phyloP scores from a whole-genome alignment of 139 green algal species.

The Yamagishiella unicocca region DNA sequence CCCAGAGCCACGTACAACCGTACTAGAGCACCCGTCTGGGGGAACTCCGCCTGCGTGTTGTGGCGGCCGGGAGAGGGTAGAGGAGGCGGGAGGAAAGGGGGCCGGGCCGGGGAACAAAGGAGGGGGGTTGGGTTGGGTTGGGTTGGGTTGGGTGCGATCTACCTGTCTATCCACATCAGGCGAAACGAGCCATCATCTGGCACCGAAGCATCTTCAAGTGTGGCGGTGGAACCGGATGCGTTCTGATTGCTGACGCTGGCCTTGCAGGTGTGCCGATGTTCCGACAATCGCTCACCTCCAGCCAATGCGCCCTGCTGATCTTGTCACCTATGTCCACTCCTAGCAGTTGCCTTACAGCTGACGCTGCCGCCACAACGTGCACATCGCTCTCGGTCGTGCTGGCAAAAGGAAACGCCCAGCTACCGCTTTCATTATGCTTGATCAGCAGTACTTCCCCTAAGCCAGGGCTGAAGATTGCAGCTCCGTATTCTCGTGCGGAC shows the following conservation, averaged over 20 bases:
- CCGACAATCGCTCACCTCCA: constrained; percentile 25
- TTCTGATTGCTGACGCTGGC: too few species aligned
- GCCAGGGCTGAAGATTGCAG: constrained; percentile 30
- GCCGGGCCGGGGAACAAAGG: too few species aligned
- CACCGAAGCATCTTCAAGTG: too few species aligned
- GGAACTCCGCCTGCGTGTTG: constrained; percentile 14
- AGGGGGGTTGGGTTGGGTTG: too few species aligned
- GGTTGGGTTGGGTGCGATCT: too few species aligned
- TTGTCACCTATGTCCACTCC: constrained; percentile 30
- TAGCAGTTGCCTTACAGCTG: constrained; percentile 1
- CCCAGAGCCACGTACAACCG: constrained; percentile 30
- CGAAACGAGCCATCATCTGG: too few species aligned
- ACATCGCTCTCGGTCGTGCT: not conserved
- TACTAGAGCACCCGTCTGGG: constrained; percentile 14
- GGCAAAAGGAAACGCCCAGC: constrained; percentile 19
- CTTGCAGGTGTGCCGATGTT: not conserved
- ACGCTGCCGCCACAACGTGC: constrained; percentile 25
- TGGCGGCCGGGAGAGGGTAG: not conserved
- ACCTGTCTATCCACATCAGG: too few species aligned
- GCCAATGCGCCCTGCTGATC: constrained; percentile 12
- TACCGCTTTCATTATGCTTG: not conserved
- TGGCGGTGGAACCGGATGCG: too few species aligned
- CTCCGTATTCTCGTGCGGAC: constrained; percentile 3
- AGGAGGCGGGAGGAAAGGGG: not conserved
- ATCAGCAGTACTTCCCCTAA: constrained; percentile 10